Evolutionary conservation across 1,139 yeast species (phyloP), one percentile per base, ranked within the genome.

Genomic region (Keqinozyma sinolaborantium): DNA sequence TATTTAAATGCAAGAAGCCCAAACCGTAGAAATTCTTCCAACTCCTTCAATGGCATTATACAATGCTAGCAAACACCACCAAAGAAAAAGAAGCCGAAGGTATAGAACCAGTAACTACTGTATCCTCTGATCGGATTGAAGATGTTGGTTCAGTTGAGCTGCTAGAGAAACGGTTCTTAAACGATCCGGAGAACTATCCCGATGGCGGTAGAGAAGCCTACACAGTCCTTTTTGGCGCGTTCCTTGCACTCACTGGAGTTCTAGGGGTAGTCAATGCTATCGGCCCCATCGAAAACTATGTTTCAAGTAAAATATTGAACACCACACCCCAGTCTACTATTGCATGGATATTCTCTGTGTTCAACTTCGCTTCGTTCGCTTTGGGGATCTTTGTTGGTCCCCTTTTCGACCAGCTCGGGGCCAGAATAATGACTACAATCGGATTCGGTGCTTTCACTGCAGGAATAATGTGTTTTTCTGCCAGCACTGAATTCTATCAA

Each of bases 321-420:
- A 31, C 42, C 19, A 42, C 38, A 10, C 37, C 48, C 2, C 41
- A 47, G 5, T 48, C 59, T 9, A 41, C 52, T 5, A 42, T 57
- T 3, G 55, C 54, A 4, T 58, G 63, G 64, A 56, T 58, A 9
- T 58, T 57, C 39, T 50, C 60, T 4, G 33, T 49, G n/a, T 54
- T 47, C 36, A 50, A 50, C 32, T 51, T 56, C 29, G 35, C 48
- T 29, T 47, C 51, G 11, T 57, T 57, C 39, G 62, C 59, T 2
- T 41, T 48, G 30, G 41, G 46, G 1, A 29, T 57, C 10, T 30
- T 57, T 5, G 38, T 47, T 30, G 58, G 59, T 0, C 60, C 80
- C 0, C 32, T 56, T 3, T 57, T 52, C 36, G 56, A 55, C 31
- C 41, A 46, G 13, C 29, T 53, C 14, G 63, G 62, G 3, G 43